Percentiles rank a stretch among this genome's conserved stretches.
Conservation (phyloP, 176 grass and related monocot genomes). For the Melocanna baccifera region DNA sequence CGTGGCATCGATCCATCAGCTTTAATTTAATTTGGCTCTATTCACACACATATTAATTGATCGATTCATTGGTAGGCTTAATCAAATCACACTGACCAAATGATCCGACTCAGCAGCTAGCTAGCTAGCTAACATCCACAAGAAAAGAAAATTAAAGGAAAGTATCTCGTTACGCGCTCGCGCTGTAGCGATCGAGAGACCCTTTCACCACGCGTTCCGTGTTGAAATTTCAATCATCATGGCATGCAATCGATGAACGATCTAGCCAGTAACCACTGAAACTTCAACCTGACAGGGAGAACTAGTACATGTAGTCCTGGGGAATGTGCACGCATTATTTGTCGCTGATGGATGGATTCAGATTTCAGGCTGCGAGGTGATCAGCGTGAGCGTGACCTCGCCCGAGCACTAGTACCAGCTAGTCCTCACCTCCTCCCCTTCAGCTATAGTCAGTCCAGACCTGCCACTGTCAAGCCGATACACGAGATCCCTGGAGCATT, state of each 20-base stretch:
- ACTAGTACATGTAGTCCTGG: too few species aligned
- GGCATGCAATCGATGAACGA: neutral
- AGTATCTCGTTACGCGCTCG: neutral
- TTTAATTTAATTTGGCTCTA: too few species aligned
- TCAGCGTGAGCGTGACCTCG: too few species aligned
- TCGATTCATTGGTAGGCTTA: too few species aligned
- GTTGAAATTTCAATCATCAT: constrained; percentile 2
- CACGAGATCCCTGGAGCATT: constrained; percentile 17
- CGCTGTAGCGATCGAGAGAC: neutral
- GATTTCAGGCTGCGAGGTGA: neutral
- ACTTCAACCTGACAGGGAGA: neutral
- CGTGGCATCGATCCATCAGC: too few species aligned
- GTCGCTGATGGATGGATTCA: neutral
- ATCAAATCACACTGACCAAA: too few species aligned
- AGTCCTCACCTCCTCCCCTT: too few species aligned
- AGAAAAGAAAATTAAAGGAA: neutral
- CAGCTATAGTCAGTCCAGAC: neutral
- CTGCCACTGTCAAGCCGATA: constrained; percentile 18
- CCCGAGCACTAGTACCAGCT: neutral
- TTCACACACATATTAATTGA: too few species aligned
- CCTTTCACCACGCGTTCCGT: neutral
- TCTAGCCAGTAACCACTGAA: neutral
- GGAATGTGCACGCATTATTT: neutral
- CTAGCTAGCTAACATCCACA: neutral
- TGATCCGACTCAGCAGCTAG: neutral